Evolutionary conservation across 345 rosid species (phyloP).

Genomic region (Anacardium occidentale): DNA sequence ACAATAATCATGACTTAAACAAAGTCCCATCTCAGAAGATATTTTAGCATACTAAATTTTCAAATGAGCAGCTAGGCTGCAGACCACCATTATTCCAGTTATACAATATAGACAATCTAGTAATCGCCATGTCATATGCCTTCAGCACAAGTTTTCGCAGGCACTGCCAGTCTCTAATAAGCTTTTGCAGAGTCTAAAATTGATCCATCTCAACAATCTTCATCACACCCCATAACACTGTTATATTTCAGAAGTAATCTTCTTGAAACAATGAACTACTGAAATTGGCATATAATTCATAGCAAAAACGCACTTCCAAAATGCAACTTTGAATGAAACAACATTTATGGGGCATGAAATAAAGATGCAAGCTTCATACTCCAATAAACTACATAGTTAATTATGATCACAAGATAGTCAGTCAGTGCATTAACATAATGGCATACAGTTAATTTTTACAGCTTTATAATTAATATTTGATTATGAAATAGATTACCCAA

Average conservation of each 20-base stretch:
- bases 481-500: neutral
- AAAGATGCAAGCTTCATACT: neutral
- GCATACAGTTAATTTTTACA: neutral
- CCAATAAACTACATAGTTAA: neutral
- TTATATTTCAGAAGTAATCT: neutral
- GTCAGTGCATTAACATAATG: neutral
- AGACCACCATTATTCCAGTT: neutral
- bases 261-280: neutral
- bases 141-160: neutral
- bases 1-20: neutral
- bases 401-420: neutral
- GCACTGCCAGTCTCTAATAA: neutral
- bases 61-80: neutral
- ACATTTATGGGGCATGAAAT: neutral
- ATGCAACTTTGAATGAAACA: neutral
- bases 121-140: neutral
- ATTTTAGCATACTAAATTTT: neutral
- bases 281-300: neutral
- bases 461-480: neutral
- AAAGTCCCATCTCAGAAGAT: neutral
- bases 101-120: neutral
- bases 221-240: neutral
- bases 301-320: neutral
- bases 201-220: neutral
- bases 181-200: neutral